Conservation (phyloP, 176 grass and related monocot species). For the Musa itinerans region DNA sequence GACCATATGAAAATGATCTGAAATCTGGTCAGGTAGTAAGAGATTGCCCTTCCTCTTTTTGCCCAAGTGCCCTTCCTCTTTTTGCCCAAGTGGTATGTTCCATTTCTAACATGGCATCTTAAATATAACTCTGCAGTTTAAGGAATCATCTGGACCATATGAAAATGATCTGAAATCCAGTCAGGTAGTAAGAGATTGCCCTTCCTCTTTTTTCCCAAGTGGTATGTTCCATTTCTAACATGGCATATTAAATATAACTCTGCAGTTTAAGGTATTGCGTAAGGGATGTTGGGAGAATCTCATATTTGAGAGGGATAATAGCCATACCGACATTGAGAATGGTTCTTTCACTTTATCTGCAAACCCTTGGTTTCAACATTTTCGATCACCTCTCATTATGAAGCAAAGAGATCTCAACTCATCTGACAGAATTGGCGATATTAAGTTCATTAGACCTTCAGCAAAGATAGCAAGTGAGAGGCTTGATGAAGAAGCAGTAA, state of each 20-base stretch:
- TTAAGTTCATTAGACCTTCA: slow-evolving; percentile 26
- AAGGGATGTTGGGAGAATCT: slow-evolving; percentile 47
- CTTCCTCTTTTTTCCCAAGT: too few species aligned
- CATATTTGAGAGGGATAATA: slow-evolving; percentile 30
- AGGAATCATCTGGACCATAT: slow-evolving; percentile 14
- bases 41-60: neutral
- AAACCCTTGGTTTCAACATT: slow-evolving; percentile 57
- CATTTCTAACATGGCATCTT: neutral
- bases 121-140: neutral
- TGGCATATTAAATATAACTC: slow-evolving; percentile 3
- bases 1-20: slow-evolving; percentile 20
- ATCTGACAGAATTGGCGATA: slow-evolving; percentile 16
- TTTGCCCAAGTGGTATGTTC: neutral
- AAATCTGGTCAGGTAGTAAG: slow-evolving; percentile 8
- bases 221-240: neutral
- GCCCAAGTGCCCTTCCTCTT: too few species aligned
- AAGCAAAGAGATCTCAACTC: slow-evolving; percentile 8
- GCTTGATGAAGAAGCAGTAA: slow-evolving; percentile 27
- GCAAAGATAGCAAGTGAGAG: slow-evolving; percentile 14
- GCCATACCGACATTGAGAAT: slow-evolving; percentile 5
- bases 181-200: neutral
- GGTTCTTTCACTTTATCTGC: slow-evolving; percentile 28
- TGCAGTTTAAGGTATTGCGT: slow-evolving; percentile 56
- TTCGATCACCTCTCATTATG: slow-evolving; percentile 22
- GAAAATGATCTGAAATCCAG: slow-evolving; percentile 13